Conservation (phyloP, 495 filamentous ascomycete genomes). For the Penicillium cinerascens region DNA sequence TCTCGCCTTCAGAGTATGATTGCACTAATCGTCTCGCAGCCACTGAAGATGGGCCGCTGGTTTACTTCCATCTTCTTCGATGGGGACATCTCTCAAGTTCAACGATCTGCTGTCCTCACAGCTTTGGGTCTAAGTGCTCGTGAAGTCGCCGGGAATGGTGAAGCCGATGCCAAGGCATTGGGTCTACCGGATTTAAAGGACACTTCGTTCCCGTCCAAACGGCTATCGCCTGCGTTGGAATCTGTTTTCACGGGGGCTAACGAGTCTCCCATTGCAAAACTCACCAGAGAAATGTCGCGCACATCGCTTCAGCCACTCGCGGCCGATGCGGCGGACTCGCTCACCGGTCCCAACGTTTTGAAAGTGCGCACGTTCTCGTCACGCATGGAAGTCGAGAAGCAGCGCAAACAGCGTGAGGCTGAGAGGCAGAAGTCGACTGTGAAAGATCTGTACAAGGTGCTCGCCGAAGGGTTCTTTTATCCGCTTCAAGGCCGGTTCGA, state of each 20-base stretch:
- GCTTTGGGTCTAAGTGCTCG: slow-evolving; percentile 80
- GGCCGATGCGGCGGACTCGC: slow-evolving; percentile 58
- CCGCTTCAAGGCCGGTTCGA: slow-evolving; percentile 55
- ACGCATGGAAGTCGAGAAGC: slow-evolving; percentile 64
- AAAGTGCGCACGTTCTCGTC: slow-evolving; percentile 80
- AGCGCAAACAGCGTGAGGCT: slow-evolving; percentile 48
- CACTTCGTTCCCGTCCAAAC: slow-evolving; percentile 69
- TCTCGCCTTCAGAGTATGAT: slow-evolving; percentile 80
- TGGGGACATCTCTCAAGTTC: slow-evolving; percentile 83
- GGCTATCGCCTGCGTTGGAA: slow-evolving; percentile 55
- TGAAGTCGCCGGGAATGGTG: slow-evolving; percentile 78
- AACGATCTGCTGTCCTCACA: slow-evolving; percentile 76
- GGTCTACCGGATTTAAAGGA: slow-evolving; percentile 36
- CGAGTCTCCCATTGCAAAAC: slow-evolving; percentile 55
- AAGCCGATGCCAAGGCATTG: slow-evolving; percentile 51
- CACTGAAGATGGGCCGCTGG: slow-evolving; percentile 75
- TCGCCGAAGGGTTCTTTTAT: slow-evolving; percentile 79
- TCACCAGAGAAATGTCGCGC: slow-evolving; percentile 60
- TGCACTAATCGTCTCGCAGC: slow-evolving; percentile 71
- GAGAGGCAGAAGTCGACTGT: slow-evolving; percentile 52
- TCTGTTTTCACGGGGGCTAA: slow-evolving; percentile 41
- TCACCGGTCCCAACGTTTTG: slow-evolving; percentile 74
- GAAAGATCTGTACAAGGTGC: slow-evolving; percentile 71
- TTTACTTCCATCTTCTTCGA: slow-evolving; percentile 83
- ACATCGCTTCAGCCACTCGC: slow-evolving; percentile 78